phyloP scores from a whole-genome alignment of 208 protist genomes.

The Sergeia podlipaevii region DNA sequence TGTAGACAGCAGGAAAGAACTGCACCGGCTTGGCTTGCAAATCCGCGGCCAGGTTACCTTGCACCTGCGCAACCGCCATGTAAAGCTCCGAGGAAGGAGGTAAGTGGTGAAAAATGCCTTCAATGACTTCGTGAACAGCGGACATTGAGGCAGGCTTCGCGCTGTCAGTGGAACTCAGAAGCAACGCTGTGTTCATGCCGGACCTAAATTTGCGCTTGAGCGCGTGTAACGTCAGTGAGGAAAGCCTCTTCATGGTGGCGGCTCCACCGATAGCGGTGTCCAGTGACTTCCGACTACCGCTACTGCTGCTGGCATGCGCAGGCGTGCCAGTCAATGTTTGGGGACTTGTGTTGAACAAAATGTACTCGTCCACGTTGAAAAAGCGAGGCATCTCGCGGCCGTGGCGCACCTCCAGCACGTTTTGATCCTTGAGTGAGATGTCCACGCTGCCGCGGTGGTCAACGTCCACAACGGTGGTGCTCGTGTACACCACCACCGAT shows the following conservation, averaged over 20 bases:
- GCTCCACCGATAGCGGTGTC: background rate
- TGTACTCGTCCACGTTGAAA: constrained; percentile 63
- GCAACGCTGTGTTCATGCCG: constrained; percentile 53
- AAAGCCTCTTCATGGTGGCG: constrained; percentile 11
- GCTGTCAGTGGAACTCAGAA: constrained; percentile 35
- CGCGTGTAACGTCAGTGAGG: constrained; percentile 39
- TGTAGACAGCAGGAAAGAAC: constrained; percentile 20
- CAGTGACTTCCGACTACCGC: background rate
- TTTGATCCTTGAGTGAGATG: constrained; percentile 8
- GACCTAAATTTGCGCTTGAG: constrained; percentile 46
- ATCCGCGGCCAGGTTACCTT: constrained; percentile 40
- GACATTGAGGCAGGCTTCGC: constrained; percentile 22
- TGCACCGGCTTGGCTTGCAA: constrained; percentile 14
- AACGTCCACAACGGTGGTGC: background rate
- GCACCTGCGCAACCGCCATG: constrained; percentile 31
- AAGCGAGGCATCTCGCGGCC: constrained; percentile 28
- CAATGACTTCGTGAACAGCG: constrained; percentile 33
- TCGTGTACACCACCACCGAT: constrained; percentile 9
- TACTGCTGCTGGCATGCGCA: no score
- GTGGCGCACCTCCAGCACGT: constrained; percentile 35
- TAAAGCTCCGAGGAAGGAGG: constrained; percentile 33
- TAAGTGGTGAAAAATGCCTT: constrained; percentile 29
- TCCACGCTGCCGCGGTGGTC: background rate
- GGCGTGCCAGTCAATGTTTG: constrained; percentile 10
- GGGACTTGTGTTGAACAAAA: constrained; percentile 18